phyloP scores from a whole-genome alignment of 1,284 basidiomycete species.

The Kalmanozyma brasiliensis region DNA sequence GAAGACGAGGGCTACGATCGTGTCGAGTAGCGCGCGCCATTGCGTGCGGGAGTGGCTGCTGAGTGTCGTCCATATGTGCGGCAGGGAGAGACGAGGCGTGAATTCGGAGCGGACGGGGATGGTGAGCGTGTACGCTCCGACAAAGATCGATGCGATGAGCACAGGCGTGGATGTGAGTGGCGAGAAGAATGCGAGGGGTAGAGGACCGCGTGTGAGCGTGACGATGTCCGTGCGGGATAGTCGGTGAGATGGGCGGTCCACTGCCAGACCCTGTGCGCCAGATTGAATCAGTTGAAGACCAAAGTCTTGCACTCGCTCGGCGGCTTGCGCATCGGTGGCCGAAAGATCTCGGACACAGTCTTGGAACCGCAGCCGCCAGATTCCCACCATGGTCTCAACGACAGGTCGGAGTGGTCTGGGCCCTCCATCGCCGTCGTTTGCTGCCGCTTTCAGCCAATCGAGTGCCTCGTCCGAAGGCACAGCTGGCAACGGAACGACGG shows the following conservation, averaged over 20 bases:
- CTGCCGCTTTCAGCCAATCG: conserved; percentile 8
- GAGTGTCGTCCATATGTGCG: conserved; percentile 37
- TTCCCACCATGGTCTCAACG: not conserved
- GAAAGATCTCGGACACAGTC: not conserved
- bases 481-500: conserved; percentile 9
- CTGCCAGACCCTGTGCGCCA: not conserved
- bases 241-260: not conserved
- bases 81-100: not conserved
- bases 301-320: conserved; percentile 5
- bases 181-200: conserved; percentile 27
- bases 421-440: too few relatives aligned
- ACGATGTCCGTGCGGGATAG: conserved; percentile 2
- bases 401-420: not conserved
- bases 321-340: not conserved
- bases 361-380: conserved; percentile 11
- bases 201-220: conserved; percentile 1
- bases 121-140: conserved; percentile 5
- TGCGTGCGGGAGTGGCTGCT: not conserved
- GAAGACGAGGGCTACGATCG: not conserved
- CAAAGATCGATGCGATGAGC: conserved; percentile 12
- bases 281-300: conserved; percentile 1
- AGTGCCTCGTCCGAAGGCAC: conserved; percentile 24
- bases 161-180: conserved; percentile 1
- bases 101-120: not conserved
- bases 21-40: conserved; percentile 22